Conservation (phyloP, 768 basidiomycete species). For the Gymnopilus junonius region DNA sequence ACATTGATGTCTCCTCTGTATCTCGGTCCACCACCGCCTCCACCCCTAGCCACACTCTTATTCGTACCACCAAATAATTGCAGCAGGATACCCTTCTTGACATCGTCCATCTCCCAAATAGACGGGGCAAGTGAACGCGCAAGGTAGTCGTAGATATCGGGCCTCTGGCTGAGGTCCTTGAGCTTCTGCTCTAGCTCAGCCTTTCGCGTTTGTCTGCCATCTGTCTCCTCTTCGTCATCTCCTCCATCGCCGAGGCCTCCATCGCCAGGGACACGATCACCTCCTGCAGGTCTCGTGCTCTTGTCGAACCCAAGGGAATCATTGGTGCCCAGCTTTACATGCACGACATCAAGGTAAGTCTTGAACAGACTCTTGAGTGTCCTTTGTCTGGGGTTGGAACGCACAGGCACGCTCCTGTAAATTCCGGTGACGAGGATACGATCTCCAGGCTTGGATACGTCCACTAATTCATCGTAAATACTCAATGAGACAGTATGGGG, state of each 20-base stretch:
- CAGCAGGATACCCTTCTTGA: conserved; percentile 96
- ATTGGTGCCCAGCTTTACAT: conserved; percentile 79
- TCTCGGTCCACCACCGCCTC: conserved; percentile 93
- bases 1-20: conserved; percentile 99
- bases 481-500: conserved; percentile 97
- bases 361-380: conserved; percentile 96
- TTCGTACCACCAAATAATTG: conserved; percentile 98
- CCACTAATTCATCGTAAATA: conserved; percentile 98
- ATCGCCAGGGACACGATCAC: conserved; percentile 70
- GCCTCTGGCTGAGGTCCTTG: conserved; percentile 67
- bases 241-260: conserved; percentile 74
- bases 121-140: conserved; percentile 88
- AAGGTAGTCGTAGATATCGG: conserved; percentile 87
- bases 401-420: conserved; percentile 93
- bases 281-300: conserved; percentile 72
- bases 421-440: conserved; percentile 90
- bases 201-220: conserved; percentile 48
- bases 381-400: conserved; percentile 90
- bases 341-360: conserved; percentile 96
- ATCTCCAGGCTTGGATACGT: conserved; percentile 96
- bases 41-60: conserved; percentile 91
- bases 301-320: conserved; percentile 78
- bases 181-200: conserved; percentile 85
- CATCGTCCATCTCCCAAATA: conserved; percentile 98
- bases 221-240: conserved; percentile 39